Evolutionary conservation across 2,329 filamentous ascomycete species (phyloP), one percentile per base, ranked within the genome.

Genomic region (Colletotrichum sansevieriae): DNA sequence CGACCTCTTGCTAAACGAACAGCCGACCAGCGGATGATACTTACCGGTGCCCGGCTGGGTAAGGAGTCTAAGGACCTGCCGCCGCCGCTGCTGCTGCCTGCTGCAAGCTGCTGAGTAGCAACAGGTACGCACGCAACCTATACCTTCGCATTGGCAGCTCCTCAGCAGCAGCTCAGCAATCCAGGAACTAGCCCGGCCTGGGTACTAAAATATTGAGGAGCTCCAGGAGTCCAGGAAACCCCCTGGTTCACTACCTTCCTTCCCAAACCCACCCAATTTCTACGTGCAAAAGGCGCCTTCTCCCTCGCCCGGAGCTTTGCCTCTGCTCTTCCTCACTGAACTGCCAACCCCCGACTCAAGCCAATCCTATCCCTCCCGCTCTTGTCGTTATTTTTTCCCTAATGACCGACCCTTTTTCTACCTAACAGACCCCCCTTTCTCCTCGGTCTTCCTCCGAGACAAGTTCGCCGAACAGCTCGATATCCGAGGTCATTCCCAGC

Each of bases 231-330:
- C 25, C 37, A 39, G 37, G 7, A 39, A 10, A 7, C 51, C 52
- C 59, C 63, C 60, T 25, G 44, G 51, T 49, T 54, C 65, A 65
- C 65, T 65, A 62, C 37, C 55, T 68, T 63, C 56, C 56, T 52
- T 59, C 39, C 44, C 63, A 49, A 66, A 46, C 57, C 63, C 63
- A 70, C 67, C 67, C 63, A 57, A 61, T 57, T 70, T 51, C 62
- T 63, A 70, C 63, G 56, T 70, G 67, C 67, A 70, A 70, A 70
- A 68, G 51, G 65, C 35, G 65, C 62, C 62, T n/a, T 55, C 65
- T 68, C 65, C 65, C 67, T 63, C 64, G 63, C 37, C 52, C 33
- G 63, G 41, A 44, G 20, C 10, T 33, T 10, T 54, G 29, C 29
- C 35, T 37, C n/a, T 37, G 12, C 13, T 60, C 55, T 55, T 55